Evolutionary conservation across 2,329 filamentous ascomycete genomes (phyloP), one percentile per base, ranked within the genome.

Genomic region (Albophoma yamanashiensis): DNA sequence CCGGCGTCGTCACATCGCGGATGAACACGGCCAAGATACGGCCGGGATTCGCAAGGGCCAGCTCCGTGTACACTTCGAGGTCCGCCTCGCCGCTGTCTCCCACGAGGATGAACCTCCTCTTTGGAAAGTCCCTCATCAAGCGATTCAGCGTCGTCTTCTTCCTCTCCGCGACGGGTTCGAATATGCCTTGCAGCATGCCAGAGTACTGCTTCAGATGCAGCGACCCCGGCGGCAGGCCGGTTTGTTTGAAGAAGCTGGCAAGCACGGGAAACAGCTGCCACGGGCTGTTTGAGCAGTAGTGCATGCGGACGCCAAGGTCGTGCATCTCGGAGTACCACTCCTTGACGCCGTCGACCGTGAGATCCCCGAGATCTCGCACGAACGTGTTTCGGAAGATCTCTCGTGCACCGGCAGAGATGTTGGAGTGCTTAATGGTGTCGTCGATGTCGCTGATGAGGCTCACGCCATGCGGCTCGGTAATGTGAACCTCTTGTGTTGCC

Each of bases 281-380:
- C 0, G 94, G 94, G 57, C 93, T 96, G 74, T 99, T 99, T n/a
- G 94, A 99, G 64, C 96, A 95, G 72, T 99, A 99, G 71, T 99
- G 95, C 58, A 99, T 82, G 67, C 87, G 85, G 31, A 97, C 93
- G 22, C 92, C 92, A 76, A 93, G 85, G 25, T 86, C 79, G 45
- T 89, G 82, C 75, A 99, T 81, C 25, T 80, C 80, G 42, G 79
- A 85, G 70, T 97, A 99, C 93, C 94, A 97, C 63, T 95, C 91
- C 61, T 80, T 84, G 25, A 97, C 92, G 2, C 94, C 94, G 20
- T 92, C 88, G 27, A 99, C 86, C 0, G 86, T 91, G 55, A 97
- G 79, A 62, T 93, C 91, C 3, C 76, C 79, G 1, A 97, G 78
- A 53, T 97, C 91, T 12, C 92, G 87, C 58, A 97, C 88, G 70